phyloP scores from a whole-genome alignment of 768 basidiomycete species.

The Brasilioporus rufonigricans region DNA sequence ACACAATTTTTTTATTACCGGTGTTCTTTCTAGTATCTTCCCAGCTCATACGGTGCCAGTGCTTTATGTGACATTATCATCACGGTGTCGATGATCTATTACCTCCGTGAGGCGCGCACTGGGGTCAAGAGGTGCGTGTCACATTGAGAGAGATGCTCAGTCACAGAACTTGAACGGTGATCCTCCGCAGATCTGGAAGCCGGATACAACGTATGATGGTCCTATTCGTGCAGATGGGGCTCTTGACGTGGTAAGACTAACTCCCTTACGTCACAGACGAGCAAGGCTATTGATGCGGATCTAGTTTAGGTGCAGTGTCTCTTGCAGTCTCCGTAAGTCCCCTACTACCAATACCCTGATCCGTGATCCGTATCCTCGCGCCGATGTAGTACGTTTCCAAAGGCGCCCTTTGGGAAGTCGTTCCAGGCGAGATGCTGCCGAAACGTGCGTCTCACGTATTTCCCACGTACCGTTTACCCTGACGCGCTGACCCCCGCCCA shows the following conservation, averaged over 20 bases:
- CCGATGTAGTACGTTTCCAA: background rate
- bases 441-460: background rate
- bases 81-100: conserved; percentile 3
- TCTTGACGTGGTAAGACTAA: background rate
- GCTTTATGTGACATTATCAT: conserved; percentile 2
- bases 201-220: background rate
- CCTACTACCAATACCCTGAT: background rate
- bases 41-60: background rate
- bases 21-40: background rate
- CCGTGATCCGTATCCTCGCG: background rate
- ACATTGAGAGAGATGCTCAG: background rate
- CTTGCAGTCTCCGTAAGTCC: background rate
- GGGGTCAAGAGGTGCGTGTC: background rate
- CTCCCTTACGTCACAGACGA: too few relatives aligned
- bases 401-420: background rate
- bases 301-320: background rate
- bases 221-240: background rate
- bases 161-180: background rate
- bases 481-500: background rate
- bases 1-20: background rate
- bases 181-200: background rate
- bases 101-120: conserved; percentile 1
- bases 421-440: background rate
- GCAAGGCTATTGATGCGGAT: background rate
- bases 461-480: background rate